Evolutionary conservation across 2,329 filamentous ascomycete genomes (phyloP), one percentile per base, ranked within the genome.

Genomic region (Magnaporthales sp.): DNA sequence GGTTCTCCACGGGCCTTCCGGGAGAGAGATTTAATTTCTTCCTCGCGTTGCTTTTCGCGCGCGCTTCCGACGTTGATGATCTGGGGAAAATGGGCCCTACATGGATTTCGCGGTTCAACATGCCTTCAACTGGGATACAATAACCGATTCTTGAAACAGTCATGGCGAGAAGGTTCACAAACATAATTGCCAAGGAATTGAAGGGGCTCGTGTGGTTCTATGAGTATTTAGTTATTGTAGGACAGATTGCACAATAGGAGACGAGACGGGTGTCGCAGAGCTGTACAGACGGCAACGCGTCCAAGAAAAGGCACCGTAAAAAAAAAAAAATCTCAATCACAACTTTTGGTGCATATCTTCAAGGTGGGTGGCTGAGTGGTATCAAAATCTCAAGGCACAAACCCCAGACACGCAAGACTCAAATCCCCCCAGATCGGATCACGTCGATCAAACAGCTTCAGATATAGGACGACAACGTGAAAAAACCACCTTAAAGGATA

Each of bases 21-120:
- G 58, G 58, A 15, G 29, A 30, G 19, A 30, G 13, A 62, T 66
- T 62, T n/a, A 61, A 31, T 62, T 24, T 64, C 51, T 62, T 63
- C 31, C 30, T 24, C 62, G 19, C n/a, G n/a, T 58, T 58, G n/a
- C 54, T 58, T 58, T 54, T 54, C n/a, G 54, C 54, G 54, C 54
- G 54, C 54, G 54, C 54, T 58, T 58, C 22, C 22, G 7, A 58
- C 22, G 11, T 26, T 58, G 54, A 6, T 58, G 54, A 26, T 58
- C 54, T 58, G 54, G 24, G 54, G 54, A 26, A 46, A 19, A 46
- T n/a, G 38, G 38, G 38, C 8, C n/a, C 38, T 19, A 8, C 38
- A 46, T 19, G 38, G 38, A 46, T 46, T 46, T 13, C n/a, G n/a
- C 38, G 38, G 38, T 46, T 46, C 38, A n/a, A 46, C 38, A 46